Evolutionary conservation across 495 filamentous ascomycete genomes (phyloP), one percentile per base, ranked within the genome.

Genomic region (Neurospora sp.): DNA sequence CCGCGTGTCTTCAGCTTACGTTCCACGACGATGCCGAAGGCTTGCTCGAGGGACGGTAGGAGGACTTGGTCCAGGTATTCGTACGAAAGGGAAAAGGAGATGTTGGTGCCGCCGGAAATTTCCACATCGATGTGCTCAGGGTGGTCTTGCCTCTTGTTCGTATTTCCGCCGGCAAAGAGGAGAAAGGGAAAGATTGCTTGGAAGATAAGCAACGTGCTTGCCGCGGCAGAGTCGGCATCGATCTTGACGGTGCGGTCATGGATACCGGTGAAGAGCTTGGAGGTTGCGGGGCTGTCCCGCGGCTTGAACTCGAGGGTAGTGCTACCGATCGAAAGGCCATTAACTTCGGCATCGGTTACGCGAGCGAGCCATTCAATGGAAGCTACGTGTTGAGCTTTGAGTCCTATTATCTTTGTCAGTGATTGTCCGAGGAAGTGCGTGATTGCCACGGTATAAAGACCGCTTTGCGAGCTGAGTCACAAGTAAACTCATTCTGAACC

Each of bases 181-280:
- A 96, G 79, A 79, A 90, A 94, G 0, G 94, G 94, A 48, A 96
- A 88, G 4, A 97, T 81, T 3, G 94, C 91, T 80, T 97, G 94
- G 74, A 96, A 88, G 38, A 95, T 88, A n/a, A 96, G 84, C 71
- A 89, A 83, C 0, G 92, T 86, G 59, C 87, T 89, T 0, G 85
- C 82, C 3, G 83, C 85, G 12, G 74, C 74, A 9, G 81, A 84
- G 27, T 82, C 81, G 27, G 85, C 79, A 10, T 74, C 76, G 72
- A 88, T 83, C 37, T 77, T 78, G 76, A 88, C 81, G 70, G 81
- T 80, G 27, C 84, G 80, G 10, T 76, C 42, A 37, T 65, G 53
- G 7, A 65, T 65, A 18, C 53, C 53, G 27, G 53, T 65, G 27
- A 65, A 65, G 53, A 65, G 27, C 16, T 75, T 53, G 3, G 86